phyloP scores from a whole-genome alignment of 2,329 filamentous ascomycete genomes.

The Phialocephala sp. region DNA sequence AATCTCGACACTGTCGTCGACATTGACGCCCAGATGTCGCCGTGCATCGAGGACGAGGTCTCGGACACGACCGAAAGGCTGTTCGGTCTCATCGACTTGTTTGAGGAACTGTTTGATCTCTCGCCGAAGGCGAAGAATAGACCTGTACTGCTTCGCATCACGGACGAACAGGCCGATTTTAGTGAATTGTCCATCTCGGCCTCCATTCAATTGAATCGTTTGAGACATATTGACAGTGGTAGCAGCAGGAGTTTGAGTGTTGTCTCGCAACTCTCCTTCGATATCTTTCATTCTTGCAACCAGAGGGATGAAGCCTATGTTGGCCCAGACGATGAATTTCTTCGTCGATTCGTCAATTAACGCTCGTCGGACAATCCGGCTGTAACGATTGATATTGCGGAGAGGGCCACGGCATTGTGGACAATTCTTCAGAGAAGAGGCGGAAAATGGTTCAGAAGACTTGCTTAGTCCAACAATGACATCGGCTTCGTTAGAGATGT shows the following conservation, averaged over 20 bases:
- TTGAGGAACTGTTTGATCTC: conserved; percentile 42
- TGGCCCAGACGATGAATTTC: conserved; percentile 64
- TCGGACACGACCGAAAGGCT: conserved; percentile 47
- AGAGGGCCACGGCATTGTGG: conserved; percentile 65
- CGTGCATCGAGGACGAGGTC: conserved; percentile 44
- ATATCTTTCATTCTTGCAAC: conserved; percentile 35
- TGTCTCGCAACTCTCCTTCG: conserved; percentile 31
- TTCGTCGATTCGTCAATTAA: conserved; percentile 68
- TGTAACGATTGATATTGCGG: conserved; percentile 63
- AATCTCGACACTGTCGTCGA: conserved; percentile 29
- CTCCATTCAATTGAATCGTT: conserved; percentile 31
- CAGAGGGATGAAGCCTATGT: conserved; percentile 39
- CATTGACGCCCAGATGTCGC: conserved; percentile 36
- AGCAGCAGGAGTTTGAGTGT: conserved; percentile 3
- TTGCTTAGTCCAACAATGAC: conserved; percentile 45
- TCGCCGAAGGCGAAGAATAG: conserved; percentile 40
- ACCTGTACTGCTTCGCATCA: conserved; percentile 34
- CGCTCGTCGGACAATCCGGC: conserved; percentile 63
- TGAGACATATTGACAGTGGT: conserved; percentile 18
- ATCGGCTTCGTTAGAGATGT: conserved; percentile 48
- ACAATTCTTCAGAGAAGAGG: conserved; percentile 57
- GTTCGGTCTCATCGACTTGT: conserved; percentile 45
- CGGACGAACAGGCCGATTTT: conserved; percentile 32
- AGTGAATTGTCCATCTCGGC: conserved; percentile 37
- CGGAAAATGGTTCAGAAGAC: conserved; percentile 54